A percentile compares a stretch with the other conserved stretches of the same genome.
phyloP scores from a whole-genome alignment of 1,284 basidiomycete genomes.

The Leccinum pachyderme region DNA sequence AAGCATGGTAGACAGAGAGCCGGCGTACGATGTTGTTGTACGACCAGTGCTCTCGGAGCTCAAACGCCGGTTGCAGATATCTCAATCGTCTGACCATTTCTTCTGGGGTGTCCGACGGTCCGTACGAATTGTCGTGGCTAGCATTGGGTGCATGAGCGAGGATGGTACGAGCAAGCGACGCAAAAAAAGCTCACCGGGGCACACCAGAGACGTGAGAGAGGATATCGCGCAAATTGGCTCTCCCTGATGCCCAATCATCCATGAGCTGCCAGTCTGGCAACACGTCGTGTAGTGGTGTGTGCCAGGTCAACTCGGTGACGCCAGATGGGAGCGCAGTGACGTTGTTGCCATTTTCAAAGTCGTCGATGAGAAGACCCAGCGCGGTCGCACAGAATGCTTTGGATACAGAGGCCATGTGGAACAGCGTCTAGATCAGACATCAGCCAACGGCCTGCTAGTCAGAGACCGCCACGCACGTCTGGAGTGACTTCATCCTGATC shows the following conservation, averaged over 20 bases:
- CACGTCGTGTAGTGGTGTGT: slow-evolving; percentile 36
- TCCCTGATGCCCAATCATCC: slow-evolving; percentile 36
- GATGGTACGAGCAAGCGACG: background rate
- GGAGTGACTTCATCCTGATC: slow-evolving; percentile 20
- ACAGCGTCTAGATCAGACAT: slow-evolving; percentile 34
- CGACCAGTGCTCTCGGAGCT: slow-evolving; percentile 39
- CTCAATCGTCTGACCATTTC: slow-evolving; percentile 33
- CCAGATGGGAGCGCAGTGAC: slow-evolving; percentile 35
- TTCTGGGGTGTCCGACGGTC: slow-evolving; percentile 25
- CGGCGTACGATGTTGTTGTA: slow-evolving; percentile 41
- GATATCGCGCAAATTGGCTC: slow-evolving; percentile 37
- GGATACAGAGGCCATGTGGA: slow-evolving; percentile 37
- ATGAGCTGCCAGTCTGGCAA: slow-evolving; percentile 37
- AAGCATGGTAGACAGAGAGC: background rate
- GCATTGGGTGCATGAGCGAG: background rate
- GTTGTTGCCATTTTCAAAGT: slow-evolving; percentile 37
- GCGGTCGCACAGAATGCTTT: slow-evolving; percentile 41
- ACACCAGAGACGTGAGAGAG: slow-evolving; percentile 41
- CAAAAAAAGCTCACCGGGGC: slow-evolving; percentile 25
- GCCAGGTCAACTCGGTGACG: slow-evolving; percentile 35
- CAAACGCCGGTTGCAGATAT: slow-evolving; percentile 37
- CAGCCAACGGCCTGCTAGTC: background rate
- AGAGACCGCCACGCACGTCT: slow-evolving; percentile 13
- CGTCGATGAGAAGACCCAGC: slow-evolving; percentile 41
- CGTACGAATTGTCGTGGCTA: slow-evolving; percentile 38